phyloP scores from a whole-genome alignment of 768 basidiomycete genomes.

The Termitomyces sp. region DNA sequence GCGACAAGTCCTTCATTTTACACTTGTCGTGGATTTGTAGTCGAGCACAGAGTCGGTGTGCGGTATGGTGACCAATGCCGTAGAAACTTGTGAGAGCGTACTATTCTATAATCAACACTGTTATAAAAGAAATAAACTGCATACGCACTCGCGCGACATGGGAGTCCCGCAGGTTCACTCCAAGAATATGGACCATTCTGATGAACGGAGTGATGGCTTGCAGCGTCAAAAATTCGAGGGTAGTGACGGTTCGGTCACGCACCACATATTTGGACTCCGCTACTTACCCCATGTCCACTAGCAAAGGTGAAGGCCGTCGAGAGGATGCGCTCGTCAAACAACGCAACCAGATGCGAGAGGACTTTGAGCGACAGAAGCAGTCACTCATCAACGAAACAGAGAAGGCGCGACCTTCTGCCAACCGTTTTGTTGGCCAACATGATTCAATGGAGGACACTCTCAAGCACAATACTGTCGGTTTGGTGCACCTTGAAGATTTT shows the following conservation, averaged over 20 bases:
- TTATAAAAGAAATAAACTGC: slow-evolving; percentile 28
- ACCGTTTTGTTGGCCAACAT: slow-evolving; percentile 90
- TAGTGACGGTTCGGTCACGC: slow-evolving; percentile 9
- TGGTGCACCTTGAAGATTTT: slow-evolving; percentile 90
- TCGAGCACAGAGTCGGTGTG: slow-evolving; percentile 82
- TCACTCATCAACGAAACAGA: slow-evolving; percentile 84
- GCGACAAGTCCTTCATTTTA: slow-evolving; percentile 75
- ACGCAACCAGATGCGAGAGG: slow-evolving; percentile 72
- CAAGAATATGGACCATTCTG: slow-evolving; percentile 84
- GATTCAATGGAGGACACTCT: slow-evolving; percentile 93
- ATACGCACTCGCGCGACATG: slow-evolving; percentile 66
- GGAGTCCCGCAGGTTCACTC: slow-evolving; percentile 73
- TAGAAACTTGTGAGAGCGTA: slow-evolving; percentile 89
- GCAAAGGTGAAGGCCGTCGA: slow-evolving; percentile 77
- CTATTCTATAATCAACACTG: slow-evolving; percentile 33
- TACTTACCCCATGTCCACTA: slow-evolving; percentile 55
- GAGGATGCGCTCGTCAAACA: slow-evolving; percentile 84
- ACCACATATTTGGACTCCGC: slow-evolving; percentile 23
- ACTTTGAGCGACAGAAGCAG: slow-evolving; percentile 77
- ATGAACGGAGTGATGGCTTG: background rate
- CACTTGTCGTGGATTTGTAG: slow-evolving; percentile 86
- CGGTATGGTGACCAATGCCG: slow-evolving; percentile 73
- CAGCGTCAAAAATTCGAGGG: slow-evolving; percentile 4
- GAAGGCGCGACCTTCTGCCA: slow-evolving; percentile 80
- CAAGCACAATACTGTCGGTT: slow-evolving; percentile 86